Percentiles rank a stretch among this genome's conserved stretches.
phyloP scores from a whole-genome alignment of 225 moss, liverwort and hornwort genomes.

The Pseudoscleropodium purum region DNA sequence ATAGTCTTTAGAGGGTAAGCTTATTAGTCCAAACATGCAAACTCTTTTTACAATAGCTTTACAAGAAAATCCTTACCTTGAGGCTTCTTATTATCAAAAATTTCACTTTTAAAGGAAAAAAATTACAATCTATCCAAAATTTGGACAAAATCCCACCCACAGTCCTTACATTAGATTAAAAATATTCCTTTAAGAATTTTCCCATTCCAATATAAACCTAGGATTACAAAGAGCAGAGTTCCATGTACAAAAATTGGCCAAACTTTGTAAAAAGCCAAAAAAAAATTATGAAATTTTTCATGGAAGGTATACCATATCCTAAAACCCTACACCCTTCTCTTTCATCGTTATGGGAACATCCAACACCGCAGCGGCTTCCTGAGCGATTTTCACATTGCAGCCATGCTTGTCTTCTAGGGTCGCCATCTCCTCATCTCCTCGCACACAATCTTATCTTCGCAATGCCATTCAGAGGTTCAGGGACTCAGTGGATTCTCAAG shows the following conservation, averaged over 20 bases:
- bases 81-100: neutral
- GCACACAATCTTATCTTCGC: neutral
- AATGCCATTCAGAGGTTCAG: neutral
- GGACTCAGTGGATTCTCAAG: neutral
- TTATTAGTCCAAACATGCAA: neutral
- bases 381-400: neutral
- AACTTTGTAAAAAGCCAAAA: neutral
- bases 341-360: neutral
- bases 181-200: neutral
- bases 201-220: neutral
- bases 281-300: no score
- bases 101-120: neutral
- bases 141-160: neutral
- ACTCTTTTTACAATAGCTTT: neutral
- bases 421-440: neutral
- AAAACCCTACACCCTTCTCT: neutral
- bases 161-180: neutral
- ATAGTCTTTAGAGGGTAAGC: neutral
- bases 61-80: no score
- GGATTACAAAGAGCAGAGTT: neutral
- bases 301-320: no score
- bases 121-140: neutral
- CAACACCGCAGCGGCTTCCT: neutral
- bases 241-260: neutral
- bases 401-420: constrained; percentile 20